Evolutionary conservation across 2,329 filamentous ascomycete genomes (phyloP), one percentile per base, ranked within the genome.

Genomic region (Ceratocystis ficicola): DNA sequence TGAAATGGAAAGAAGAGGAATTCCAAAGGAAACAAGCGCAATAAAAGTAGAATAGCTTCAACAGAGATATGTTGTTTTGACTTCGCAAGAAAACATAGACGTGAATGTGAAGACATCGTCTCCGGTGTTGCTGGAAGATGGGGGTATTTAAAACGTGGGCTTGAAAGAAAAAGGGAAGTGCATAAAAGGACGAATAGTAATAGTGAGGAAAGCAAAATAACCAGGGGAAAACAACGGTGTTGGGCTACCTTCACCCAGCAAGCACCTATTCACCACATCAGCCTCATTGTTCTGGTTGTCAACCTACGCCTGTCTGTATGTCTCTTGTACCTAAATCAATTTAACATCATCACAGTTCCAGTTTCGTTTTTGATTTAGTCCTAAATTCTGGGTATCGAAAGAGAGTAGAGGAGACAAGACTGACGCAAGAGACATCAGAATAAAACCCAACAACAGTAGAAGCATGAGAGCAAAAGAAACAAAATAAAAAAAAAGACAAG

Each of bases 341-440:
- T 5, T 41, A 41, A 41, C 10, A 41, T 41, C 10, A 32, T 57
- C 52, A 57, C 52, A n/a, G 52, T n/a, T 57, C 22, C 6, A 57
- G 52, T 30, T 28, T 57, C 12, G 28, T 22, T 57, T 57, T 57
- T 57, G 52, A 57, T n/a, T 22, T 30, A n/a, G 52, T 57, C 52
- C 52, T 57, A 57, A 57, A 57, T 57, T 57, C 52, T 57, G 52
- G 52, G 52, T 57, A 57, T 57, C 52, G 28, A 57, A 57, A 25
- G 30, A 44, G 36, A 28, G 61, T 20, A 22, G 20, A 63, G 30
- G 6, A 63, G 41, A 48, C 60, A 62, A 7, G 60, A 62, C 10
- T 41, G 28, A 46, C n/a, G 59, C 12, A 44, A 41, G 22, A 8
- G 12, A 50, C 48, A 50, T 41, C 48, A 22, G 7, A 22, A 22